Conservation (phyloP, 768 basidiomycete species). For the Exidia glandulosa region DNA sequence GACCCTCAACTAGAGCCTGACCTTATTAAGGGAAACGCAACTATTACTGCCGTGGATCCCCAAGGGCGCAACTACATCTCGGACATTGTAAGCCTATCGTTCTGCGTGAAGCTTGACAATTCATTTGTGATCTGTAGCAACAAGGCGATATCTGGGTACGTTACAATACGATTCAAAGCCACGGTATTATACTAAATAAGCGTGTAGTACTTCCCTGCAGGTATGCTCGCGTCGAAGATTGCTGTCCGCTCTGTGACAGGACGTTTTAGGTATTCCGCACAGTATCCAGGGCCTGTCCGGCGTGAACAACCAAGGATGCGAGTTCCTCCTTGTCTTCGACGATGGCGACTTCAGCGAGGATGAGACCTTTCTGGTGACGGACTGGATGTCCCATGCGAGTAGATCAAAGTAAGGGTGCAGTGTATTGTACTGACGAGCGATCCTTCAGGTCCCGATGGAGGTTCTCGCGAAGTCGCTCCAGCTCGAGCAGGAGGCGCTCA, state of each 20-base stretch:
- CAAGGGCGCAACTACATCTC: slow-evolving; percentile 42
- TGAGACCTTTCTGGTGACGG: slow-evolving; percentile 47
- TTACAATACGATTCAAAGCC: neutral
- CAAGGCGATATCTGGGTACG: slow-evolving; percentile 40
- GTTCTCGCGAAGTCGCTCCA: slow-evolving; percentile 38
- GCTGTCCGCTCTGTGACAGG: no score
- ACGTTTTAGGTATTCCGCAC: slow-evolving; percentile 44
- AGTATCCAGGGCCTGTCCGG: slow-evolving; percentile 30
- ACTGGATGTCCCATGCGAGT: slow-evolving; percentile 52
- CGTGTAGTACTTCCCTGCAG: slow-evolving; percentile 39
- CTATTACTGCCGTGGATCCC: slow-evolving; percentile 41
- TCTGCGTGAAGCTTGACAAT: neutral
- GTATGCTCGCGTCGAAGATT: no score
- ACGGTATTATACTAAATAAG: slow-evolving; percentile 1
- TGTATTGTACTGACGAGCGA: slow-evolving; percentile 19
- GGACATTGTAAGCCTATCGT: slow-evolving; percentile 32
- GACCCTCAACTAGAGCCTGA: neutral
- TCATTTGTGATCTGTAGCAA: slow-evolving; percentile 17
- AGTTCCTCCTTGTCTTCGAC: slow-evolving; percentile 48
- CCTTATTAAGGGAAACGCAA: slow-evolving; percentile 27
- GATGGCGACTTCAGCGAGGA: slow-evolving; percentile 47
- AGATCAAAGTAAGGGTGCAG: neutral
- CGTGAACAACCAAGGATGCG: slow-evolving; percentile 29
- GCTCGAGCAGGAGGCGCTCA: neutral
- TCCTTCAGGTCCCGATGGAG: slow-evolving; percentile 33